A percentile compares a stretch with the other conserved stretches of the same genome.
These are phyloP conservation scores for Colletotrichum higginsianum DNA, from an alignment of 2,329 filamentous ascomycete genomes.

Conservation along the genomic window DNA sequence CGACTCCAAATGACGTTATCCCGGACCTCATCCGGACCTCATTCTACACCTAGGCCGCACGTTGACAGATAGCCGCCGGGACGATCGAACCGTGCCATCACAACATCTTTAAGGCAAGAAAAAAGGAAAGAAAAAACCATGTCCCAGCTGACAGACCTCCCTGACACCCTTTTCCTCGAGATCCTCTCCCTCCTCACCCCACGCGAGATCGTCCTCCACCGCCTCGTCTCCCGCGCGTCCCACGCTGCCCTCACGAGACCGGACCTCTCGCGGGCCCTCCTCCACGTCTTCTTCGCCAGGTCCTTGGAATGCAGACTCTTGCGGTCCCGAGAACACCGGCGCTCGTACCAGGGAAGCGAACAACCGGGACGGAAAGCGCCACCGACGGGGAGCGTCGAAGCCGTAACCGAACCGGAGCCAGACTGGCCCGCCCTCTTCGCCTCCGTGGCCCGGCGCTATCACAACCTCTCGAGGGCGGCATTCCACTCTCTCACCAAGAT, in stretches of 20 bases:
- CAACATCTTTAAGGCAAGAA: not conserved
- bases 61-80: not conserved
- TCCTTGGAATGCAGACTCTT: constrained; percentile 66
- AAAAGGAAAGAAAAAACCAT: constrained; percentile 37
- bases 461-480: constrained; percentile 57
- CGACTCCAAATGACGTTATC: not conserved
- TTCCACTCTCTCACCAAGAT: constrained; percentile 40
- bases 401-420: constrained; percentile 8
- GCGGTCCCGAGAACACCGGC: constrained; percentile 13
- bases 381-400: constrained; percentile 37
- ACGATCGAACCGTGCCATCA: not conserved
- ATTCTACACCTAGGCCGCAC: not conserved
- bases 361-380: too few relatives aligned
- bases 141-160: constrained; percentile 61
- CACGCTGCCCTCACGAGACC: constrained; percentile 64
- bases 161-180: constrained; percentile 72
- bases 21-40: not conserved
- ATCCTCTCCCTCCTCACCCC: constrained; percentile 65
- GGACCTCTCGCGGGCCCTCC: constrained; percentile 61
- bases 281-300: constrained; percentile 67
- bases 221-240: constrained; percentile 66
- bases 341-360: not conserved
- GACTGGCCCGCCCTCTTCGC: constrained; percentile 63
- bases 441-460: constrained; percentile 67
- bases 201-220: constrained; percentile 65